These are phyloP conservation scores for Melocanna baccifera DNA, from an alignment of 176 grass and related monocot genomes.

Conservation along the genomic window DNA sequence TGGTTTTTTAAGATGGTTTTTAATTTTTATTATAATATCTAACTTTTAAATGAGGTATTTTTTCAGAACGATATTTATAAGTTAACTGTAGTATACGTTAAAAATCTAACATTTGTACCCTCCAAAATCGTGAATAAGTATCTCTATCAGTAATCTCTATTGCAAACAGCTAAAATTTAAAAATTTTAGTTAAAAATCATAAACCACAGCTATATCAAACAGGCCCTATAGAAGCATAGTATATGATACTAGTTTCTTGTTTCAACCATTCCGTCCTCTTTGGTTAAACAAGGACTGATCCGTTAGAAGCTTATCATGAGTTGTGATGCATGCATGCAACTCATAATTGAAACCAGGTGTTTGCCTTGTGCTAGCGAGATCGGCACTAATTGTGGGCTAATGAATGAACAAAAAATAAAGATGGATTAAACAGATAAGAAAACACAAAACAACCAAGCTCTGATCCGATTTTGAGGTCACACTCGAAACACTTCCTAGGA, in stretches of 20 bases:
- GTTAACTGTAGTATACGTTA: no score
- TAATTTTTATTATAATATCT: no score
- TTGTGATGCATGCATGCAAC: conserved; percentile 17
- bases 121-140: no score
- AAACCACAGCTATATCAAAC: no score
- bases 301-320: neutral
- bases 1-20: no score
- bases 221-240: neutral
- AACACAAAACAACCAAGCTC: neutral
- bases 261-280: conserved; percentile 15
- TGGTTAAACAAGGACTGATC: conserved; percentile 4
- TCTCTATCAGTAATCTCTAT: no score
- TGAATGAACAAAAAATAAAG: neutral
- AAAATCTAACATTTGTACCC: no score
- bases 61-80: no score
- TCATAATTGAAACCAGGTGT: neutral
- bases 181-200: no score
- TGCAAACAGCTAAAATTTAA: no score
- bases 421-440: neutral
- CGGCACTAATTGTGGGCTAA: conserved; percentile 20
- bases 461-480: neutral
- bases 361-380: conserved; percentile 30
- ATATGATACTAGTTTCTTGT: neutral
- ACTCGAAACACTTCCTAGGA: neutral
- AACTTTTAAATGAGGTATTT: no score